Evolutionary conservation across 2,329 filamentous ascomycete species (phyloP).

Genomic region (Ciborinia camelliae): DNA sequence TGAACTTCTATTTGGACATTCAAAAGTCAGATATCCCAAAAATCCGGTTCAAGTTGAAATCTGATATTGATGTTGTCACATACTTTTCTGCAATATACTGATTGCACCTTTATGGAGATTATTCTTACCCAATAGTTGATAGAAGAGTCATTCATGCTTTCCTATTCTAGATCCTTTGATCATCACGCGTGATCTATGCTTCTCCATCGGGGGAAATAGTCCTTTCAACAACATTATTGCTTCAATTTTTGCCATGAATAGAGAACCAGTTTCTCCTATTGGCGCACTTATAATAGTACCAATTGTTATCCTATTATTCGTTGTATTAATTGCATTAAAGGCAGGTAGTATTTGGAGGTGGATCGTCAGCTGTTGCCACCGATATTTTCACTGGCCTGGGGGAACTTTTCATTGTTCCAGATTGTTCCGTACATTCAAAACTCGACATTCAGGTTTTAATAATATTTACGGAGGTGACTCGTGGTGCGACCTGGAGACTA

Average conservation of each 20-base stretch:
- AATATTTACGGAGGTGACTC: slow-evolving; percentile 40
- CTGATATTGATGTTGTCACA: too few species aligned
- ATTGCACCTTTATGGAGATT: neutral
- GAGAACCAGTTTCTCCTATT: slow-evolving; percentile 41
- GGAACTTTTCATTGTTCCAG: slow-evolving; percentile 29
- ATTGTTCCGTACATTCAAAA: neutral
- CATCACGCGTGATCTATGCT: neutral
- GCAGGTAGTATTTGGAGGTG: slow-evolving; percentile 29
- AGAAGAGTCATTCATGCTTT: neutral
- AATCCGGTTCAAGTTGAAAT: too few species aligned
- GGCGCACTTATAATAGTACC: slow-evolving; percentile 46
- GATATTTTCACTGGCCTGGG: slow-evolving; percentile 30
- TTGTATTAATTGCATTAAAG: slow-evolving; percentile 37
- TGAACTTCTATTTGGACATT: neutral
- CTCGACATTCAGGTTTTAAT: neutral
- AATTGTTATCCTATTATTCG: slow-evolving; percentile 41
- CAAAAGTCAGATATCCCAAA: neutral
- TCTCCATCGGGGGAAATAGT: neutral
- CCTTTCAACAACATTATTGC: slow-evolving; percentile 27
- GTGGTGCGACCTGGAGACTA: slow-evolving; percentile 40
- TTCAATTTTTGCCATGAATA: slow-evolving; percentile 38
- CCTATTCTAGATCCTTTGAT: neutral
- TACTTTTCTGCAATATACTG: neutral
- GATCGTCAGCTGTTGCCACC: slow-evolving; percentile 25
- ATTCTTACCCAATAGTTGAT: neutral